These are phyloP conservation scores for Oryza longistaminata DNA, from an alignment of 176 grass and related monocot species.

Conservation along the genomic window DNA sequence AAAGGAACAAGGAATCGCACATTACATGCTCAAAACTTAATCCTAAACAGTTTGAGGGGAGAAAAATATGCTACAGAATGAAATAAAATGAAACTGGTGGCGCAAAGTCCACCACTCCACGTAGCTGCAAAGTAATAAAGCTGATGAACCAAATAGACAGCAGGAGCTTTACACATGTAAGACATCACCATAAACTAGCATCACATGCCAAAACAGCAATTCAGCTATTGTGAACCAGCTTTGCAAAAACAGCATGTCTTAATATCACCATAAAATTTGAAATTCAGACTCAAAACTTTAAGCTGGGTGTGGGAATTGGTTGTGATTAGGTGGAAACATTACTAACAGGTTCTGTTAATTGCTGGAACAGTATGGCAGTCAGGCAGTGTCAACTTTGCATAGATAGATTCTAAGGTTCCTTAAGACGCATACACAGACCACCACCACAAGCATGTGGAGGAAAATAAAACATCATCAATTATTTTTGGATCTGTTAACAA, in stretches of 20 bases:
- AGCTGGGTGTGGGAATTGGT: neutral
- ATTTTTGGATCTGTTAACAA: neutral
- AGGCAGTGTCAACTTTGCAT: neutral
- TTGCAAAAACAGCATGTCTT: neutral
- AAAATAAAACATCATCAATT: neutral
- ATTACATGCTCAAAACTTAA: slow-evolving; percentile 17
- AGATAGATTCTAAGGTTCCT: too few species aligned
- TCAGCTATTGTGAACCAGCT: neutral
- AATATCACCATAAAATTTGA: neutral
- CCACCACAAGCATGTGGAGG: neutral
- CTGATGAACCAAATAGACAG: too few species aligned
- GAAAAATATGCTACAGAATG: neutral
- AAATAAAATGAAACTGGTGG: neutral
- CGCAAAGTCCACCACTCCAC: neutral
- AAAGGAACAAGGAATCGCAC: neutral
- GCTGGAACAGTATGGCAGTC: neutral
- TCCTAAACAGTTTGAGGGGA: neutral
- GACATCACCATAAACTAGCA: too few species aligned
- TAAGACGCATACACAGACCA: too few species aligned
- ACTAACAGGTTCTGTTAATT: neutral
- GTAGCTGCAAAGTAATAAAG: too few species aligned
- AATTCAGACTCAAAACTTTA: neutral
- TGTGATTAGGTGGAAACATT: neutral
- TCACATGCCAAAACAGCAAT: neutral
- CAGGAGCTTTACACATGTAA: too few species aligned